Percentiles rank a stretch among this genome's conserved stretches.
phyloP scores from a whole-genome alignment of 2,329 filamentous ascomycete species.

The Trichoderma oligosporum region DNA sequence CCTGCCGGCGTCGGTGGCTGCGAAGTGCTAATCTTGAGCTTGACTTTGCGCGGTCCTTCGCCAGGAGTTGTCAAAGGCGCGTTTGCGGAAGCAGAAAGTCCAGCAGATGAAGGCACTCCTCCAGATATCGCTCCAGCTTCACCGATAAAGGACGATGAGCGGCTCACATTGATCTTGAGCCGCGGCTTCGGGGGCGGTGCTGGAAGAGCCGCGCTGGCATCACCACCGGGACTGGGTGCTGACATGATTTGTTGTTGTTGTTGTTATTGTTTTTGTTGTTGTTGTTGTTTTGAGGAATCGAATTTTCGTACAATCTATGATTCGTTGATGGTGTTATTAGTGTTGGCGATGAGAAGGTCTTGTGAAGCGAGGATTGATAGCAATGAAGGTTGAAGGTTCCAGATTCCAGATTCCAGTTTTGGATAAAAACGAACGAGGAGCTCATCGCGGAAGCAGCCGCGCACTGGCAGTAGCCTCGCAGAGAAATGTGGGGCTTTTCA shows the following conservation, averaged over 20 bases:
- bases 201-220: conserved; percentile 25
- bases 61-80: conserved; percentile 26
- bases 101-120: conserved; percentile 6
- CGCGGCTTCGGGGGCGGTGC: conserved; percentile 36
- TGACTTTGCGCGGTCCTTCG: conserved; percentile 38
- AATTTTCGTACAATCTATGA: background rate
- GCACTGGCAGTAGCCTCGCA: conserved; percentile 15
- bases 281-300: background rate
- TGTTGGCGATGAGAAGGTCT: background rate
- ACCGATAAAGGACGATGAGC: conserved; percentile 34
- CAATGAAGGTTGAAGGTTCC: background rate
- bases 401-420: background rate
- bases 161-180: conserved; percentile 39
- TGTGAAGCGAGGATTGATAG: background rate
- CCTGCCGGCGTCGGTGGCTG: conserved; percentile 38
- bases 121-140: conserved; percentile 27
- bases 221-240: conserved; percentile 24
- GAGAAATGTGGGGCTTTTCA: background rate
- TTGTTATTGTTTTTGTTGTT: no score
- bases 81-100: background rate
- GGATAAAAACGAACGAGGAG: background rate
- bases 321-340: background rate
- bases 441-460: conserved; percentile 1
- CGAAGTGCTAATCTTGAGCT: conserved; percentile 41
- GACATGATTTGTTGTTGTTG: no score